These are phyloP conservation scores for Talaromyces sp. DNA, from an alignment of 2,329 filamentous ascomycete species.

Conservation along the genomic window DNA sequence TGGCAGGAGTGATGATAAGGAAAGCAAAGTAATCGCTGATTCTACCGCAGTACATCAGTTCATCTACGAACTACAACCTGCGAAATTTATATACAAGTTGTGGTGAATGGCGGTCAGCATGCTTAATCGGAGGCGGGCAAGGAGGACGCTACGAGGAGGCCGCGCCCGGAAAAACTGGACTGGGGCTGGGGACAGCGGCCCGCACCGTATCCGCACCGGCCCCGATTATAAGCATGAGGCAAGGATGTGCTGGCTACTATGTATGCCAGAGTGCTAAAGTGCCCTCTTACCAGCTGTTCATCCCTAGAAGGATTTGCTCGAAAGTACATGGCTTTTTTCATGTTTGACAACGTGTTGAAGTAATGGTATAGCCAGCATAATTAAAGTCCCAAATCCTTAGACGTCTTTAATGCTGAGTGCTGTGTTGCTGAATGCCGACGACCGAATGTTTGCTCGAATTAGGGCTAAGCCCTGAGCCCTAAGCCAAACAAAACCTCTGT, in stretches of 20 bases:
- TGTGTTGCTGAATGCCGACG: background rate
- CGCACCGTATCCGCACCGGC: slow-evolving; percentile 1
- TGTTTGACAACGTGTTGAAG: background rate
- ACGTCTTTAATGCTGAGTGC: too few species aligned
- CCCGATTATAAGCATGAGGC: background rate
- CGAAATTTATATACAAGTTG: slow-evolving; percentile 1
- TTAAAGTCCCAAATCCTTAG: too few species aligned
- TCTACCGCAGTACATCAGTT: background rate
- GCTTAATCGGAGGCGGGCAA: slow-evolving; percentile 2
- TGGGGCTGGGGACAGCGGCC: background rate
- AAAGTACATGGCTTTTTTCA: background rate
- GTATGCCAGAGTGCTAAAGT: background rate
- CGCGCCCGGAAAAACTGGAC: background rate
- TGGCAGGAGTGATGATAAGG: background rate
- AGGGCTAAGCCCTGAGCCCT: background rate
- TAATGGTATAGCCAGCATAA: too few species aligned
- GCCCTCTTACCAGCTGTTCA: background rate
- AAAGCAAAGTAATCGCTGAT: background rate
- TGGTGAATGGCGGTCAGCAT: background rate
- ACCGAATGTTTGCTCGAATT: background rate
- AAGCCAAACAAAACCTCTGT: background rate
- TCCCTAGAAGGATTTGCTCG: background rate
- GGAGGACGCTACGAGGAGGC: background rate
- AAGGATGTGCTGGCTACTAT: background rate
- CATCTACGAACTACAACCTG: background rate